Evolutionary conservation across 1,139 yeast genomes (phyloP).

Genomic region (Suhomyces bribrorum): DNA sequence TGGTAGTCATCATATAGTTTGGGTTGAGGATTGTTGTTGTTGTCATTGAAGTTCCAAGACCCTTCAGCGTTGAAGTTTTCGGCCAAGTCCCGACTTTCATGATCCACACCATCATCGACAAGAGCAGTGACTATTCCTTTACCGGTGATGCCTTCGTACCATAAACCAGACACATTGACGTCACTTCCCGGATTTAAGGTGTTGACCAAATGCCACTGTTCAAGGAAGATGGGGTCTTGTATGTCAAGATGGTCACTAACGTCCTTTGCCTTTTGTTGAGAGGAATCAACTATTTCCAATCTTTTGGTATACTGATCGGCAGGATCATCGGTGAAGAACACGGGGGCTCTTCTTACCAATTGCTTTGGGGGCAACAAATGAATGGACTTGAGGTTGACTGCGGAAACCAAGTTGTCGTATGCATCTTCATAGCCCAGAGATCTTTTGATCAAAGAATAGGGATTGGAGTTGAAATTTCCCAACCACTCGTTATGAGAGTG

Average conservation of each 20-base stretch:
- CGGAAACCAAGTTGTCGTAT: slow-evolving; percentile 30
- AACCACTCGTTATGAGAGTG: slow-evolving; percentile 36
- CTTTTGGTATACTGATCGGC: slow-evolving; percentile 1
- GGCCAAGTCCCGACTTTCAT: slow-evolving; percentile 68
- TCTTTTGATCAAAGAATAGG: slow-evolving; percentile 29
- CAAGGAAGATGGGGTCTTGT: slow-evolving; percentile 73
- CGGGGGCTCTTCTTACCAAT: slow-evolving; percentile 50
- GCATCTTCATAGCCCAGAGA: slow-evolving; percentile 25
- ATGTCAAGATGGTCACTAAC: slow-evolving; percentile 61
- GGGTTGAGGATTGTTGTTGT: slow-evolving; percentile 76
- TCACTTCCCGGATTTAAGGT: slow-evolving; percentile 75
- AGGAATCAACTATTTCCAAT: slow-evolving; percentile 43
- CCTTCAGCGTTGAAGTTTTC: slow-evolving; percentile 76
- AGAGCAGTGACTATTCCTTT: slow-evolving; percentile 80
- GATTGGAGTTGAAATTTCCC: slow-evolving; percentile 40
- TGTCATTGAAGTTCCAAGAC: slow-evolving; percentile 87
- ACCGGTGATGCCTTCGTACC: slow-evolving; percentile 85
- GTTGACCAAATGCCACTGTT: slow-evolving; percentile 92
- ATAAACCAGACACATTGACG: slow-evolving; percentile 81
- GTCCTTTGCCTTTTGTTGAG: slow-evolving; percentile 42
- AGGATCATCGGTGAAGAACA: slow-evolving; percentile 23
- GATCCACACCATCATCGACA: slow-evolving; percentile 93
- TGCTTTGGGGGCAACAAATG: slow-evolving; percentile 52
- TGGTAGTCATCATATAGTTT: slow-evolving; percentile 82
- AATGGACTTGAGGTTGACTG: slow-evolving; percentile 40